Evolutionary conservation across 176 grass and related monocot genomes (phyloP), one percentile per base, ranked within the genome.

Genomic region (Coix lacrymajobi): DNA sequence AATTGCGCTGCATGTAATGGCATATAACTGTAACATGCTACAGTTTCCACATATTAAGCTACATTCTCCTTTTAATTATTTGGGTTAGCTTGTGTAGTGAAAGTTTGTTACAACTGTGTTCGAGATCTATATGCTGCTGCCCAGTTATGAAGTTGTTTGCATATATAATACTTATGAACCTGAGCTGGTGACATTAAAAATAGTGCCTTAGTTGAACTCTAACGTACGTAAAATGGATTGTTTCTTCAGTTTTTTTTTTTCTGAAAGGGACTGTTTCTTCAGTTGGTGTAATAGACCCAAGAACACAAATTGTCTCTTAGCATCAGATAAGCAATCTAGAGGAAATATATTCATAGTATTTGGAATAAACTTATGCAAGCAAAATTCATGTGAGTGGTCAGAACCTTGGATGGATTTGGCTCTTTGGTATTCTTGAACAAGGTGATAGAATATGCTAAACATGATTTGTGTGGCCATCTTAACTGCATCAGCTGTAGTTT

Each of bases 31-130:
- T 19, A 29, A 67, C 49, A 76, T 52, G 37, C 24, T 83, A 34
- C 73, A 69, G 78, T 87, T 34, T 52, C 79, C 84, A 24, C 64
- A 62, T 68, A 17, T 81, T 87, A 28, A 65, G 62, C 52, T 80
- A 73, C 69, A 51, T 66, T 28, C 17, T 44, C 2, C 33, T 81
- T 34, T 25, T 58, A 82, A 82, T 78, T 82, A 15, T 85, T 66
- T 69, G 52, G 22, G 71, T 45, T 71, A 76, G 62, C 14, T 85
- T 72, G 36, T 77, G 56, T 76, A 81, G 36, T 37, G 32, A 32
- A 69, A 28, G 4, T 69, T 36, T 82, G 33, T 58, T 25, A 29
- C 54, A 8, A 31, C 48, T 62, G 44, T 70, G 19, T 80, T 60
- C 60, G 20, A 68, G n/a, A 62, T 80, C n/a, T 38, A 19, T 30